A percentile compares a stretch with the other conserved stretches of the same genome.
These are phyloP conservation scores for Fomitopsis schrenkii DNA, from an alignment of 1,284 basidiomycete genomes.

Conservation along the genomic window DNA sequence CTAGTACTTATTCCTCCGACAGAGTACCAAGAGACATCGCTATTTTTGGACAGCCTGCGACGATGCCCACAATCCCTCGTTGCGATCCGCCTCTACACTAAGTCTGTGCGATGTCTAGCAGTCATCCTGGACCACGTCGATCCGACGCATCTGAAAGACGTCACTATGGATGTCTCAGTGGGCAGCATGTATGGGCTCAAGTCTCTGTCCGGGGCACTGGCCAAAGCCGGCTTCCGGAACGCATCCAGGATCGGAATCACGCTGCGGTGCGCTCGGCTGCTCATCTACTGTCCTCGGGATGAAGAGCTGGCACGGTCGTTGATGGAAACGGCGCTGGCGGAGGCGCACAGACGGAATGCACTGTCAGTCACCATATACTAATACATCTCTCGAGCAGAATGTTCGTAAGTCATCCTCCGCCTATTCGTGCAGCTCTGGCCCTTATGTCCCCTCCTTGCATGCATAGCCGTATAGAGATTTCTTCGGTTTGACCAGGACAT, in stretches of 20 bases:
- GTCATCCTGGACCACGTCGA: not conserved
- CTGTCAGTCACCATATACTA: not conserved
- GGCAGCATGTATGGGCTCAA: slow-evolving; percentile 1
- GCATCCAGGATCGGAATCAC: not conserved
- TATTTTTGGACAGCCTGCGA: not conserved
- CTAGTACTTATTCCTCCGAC: not conserved
- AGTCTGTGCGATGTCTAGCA: not conserved
- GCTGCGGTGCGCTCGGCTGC: not conserved
- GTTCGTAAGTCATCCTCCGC: not conserved
- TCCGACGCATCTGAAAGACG: not conserved
- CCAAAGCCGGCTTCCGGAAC: not conserved
- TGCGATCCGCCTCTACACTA: not conserved
- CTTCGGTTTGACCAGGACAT: too few relatives aligned
- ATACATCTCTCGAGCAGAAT: not conserved
- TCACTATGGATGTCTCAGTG: not conserved
- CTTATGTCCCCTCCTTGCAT: too few relatives aligned
- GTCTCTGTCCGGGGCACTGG: not conserved
- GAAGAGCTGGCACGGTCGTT: not conserved
- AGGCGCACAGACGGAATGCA: not conserved
- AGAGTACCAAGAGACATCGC: not conserved
- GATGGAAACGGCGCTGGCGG: not conserved
- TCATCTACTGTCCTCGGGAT: not conserved
- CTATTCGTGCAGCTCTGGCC: too few relatives aligned
- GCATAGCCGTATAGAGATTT: too few relatives aligned
- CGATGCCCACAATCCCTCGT: not conserved